Conservation (phyloP, 345 rosid species). For the Citrus cavaleriei region DNA sequence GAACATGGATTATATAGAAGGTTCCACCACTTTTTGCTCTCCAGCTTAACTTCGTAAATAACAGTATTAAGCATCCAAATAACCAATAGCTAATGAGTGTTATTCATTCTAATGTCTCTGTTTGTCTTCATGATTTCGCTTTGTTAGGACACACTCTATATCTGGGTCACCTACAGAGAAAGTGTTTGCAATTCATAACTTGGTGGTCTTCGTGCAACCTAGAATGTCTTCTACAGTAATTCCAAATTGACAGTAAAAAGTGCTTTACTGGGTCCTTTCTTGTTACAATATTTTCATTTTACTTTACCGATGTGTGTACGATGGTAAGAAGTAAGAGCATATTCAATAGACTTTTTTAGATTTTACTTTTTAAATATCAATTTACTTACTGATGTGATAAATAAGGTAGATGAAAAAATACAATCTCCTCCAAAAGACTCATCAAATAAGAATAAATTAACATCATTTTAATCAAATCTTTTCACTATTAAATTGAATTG, state of each 20-base stretch:
- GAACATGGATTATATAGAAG: slow-evolving; percentile 12
- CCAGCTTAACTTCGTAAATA: not conserved
- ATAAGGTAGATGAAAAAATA: too few species aligned
- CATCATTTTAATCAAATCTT: too few species aligned
- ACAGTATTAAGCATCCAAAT: not conserved
- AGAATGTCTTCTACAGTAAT: not conserved
- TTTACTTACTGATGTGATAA: accelerated
- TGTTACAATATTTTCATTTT: not conserved
- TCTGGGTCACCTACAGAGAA: not conserved
- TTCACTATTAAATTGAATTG: too few species aligned
- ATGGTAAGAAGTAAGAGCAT: accelerated
- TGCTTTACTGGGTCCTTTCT: not conserved
- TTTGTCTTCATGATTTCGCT: not conserved
- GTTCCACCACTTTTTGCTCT: slow-evolving; percentile 15
- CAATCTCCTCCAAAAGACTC: accelerated
- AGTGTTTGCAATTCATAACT: not conserved
- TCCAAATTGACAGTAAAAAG: not conserved
- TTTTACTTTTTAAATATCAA: too few species aligned
- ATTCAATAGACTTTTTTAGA: accelerated
- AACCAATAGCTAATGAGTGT: not conserved
- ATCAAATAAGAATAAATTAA: too few species aligned
- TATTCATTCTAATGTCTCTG: not conserved
- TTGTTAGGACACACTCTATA: not conserved
- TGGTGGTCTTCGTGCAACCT: not conserved
- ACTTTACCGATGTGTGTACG: not conserved